Evolutionary conservation across 1,284 basidiomycete species (phyloP), one percentile per base, ranked within the genome.

Genomic region (Filobasidium uniguttulatum): DNA sequence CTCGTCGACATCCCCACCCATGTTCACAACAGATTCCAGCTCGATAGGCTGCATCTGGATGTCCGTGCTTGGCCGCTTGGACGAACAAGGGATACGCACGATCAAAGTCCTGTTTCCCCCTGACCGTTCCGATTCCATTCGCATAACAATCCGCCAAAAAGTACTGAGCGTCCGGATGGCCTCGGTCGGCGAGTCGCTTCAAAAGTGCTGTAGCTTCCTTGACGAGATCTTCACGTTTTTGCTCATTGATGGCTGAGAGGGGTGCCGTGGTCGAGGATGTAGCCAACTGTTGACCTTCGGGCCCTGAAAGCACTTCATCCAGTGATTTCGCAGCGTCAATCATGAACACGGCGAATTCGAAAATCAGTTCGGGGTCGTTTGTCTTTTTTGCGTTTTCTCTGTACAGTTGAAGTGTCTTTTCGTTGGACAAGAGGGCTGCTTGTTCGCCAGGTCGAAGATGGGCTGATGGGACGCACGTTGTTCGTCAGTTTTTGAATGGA

Each of bases 321-420:
- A 87, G 77, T 1, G 81, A 80, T 70, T 91, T 91, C 49, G 85
- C 83, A 30, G 91, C 87, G 64, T 97, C 94, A 61, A 98, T 83
- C 85, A 96, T 91, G 73, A 98, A 97, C 14, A 93, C 88, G 46
- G 91, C 88, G 60, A 98, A 93, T 69, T 98, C 93, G 72, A 93
- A 98, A 66, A 93, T 93, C 53, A 96, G 75, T 65, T 94, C 87
- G 0, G 93, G 91, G 68, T 98, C 90, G 72, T 96, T 90, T 0
- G 90, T 94, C 73, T 97, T 98, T 73, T 94, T 96, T 23, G 93
- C 93, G 66, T 98, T 98, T 43, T 84, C 80, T 37, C 94, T 84
- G 73, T 98, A 98, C 52, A 94, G 81, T 68, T 96, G 89, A 54
- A 98, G 80, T 3, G 93, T 98, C 59, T 86, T 86, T 68, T 89